phyloP scores from a whole-genome alignment of 768 basidiomycete genomes.

The Tephrocybe sp. region DNA sequence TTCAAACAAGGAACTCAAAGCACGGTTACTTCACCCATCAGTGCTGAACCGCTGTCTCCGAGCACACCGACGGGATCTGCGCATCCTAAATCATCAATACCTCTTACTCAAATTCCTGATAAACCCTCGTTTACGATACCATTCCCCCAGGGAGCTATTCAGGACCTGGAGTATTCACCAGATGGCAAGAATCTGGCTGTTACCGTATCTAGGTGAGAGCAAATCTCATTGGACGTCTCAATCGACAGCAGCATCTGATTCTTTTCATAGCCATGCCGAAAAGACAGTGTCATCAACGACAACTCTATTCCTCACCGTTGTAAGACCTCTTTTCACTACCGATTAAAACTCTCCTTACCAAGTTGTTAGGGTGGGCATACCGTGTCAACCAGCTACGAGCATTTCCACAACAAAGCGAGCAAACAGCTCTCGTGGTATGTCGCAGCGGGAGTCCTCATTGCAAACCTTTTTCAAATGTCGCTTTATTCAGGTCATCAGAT shows the following conservation, averaged over 20 bases:
- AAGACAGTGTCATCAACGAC: slow-evolving; percentile 1
- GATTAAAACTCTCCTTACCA: not conserved
- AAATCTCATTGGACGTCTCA: not conserved
- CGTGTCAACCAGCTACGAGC: not conserved
- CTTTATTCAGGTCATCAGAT: slow-evolving; percentile 4
- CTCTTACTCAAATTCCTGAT: not conserved
- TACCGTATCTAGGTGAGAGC: slow-evolving; percentile 5
- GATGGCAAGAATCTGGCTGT: slow-evolving; percentile 10
- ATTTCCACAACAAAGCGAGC: not conserved
- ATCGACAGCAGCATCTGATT: not conserved
- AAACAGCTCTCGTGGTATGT: slow-evolving; percentile 13
- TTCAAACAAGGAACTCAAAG: not conserved
- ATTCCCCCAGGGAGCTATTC: not conserved
- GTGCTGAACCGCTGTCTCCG: not conserved
- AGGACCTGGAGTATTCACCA: slow-evolving; percentile 17
- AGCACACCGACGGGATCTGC: not conserved
- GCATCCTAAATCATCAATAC: not conserved
- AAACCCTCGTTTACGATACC: not conserved
- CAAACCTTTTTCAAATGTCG: not conserved
- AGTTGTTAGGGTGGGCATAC: not conserved
- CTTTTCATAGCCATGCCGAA: slow-evolving; percentile 8
- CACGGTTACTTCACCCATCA: not conserved
- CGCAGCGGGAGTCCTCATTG: not conserved
- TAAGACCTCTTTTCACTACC: not conserved
- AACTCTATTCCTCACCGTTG: not conserved